phyloP scores from a whole-genome alignment of 306 rosid genomes.

The Adenanthera pavonina region DNA sequence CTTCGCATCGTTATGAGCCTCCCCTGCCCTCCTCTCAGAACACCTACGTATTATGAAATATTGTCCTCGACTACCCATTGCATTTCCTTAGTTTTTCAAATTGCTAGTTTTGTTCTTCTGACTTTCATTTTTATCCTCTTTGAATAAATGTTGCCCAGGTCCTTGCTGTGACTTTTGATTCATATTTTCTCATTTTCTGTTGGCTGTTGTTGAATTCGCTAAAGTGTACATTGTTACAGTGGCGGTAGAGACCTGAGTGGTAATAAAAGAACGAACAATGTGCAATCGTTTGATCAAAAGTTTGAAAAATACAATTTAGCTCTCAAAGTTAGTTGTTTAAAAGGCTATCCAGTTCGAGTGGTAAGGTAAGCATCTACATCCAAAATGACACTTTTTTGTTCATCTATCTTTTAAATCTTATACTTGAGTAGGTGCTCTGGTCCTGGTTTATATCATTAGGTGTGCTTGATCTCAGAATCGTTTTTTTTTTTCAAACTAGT shows the following conservation, averaged over 20 bases:
- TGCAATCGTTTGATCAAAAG: conserved; percentile 71
- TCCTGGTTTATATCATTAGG: not conserved
- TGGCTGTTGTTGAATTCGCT: conserved; percentile 1
- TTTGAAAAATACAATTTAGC: conserved; percentile 67
- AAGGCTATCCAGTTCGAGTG: conserved; percentile 81
- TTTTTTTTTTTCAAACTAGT: not conserved
- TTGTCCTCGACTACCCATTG: no score
- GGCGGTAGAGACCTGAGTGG: conserved; percentile 81
- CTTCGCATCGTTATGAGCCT: not conserved
- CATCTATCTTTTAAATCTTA: not conserved
- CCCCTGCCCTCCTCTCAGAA: no score
- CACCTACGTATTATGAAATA: no score
- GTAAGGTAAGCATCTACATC: conserved; percentile 54
- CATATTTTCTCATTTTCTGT: not conserved
- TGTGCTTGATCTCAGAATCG: not conserved
- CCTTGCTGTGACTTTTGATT: not conserved
- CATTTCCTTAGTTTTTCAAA: no score
- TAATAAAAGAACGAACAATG: conserved; percentile 64
- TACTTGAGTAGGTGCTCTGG: not conserved
- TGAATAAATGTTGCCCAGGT: not conserved
- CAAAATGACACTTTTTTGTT: not conserved
- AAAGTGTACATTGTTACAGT: conserved; percentile 45
- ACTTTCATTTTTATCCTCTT: not conserved
- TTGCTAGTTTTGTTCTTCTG: not conserved
- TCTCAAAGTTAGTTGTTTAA: conserved; percentile 62